phyloP scores from a whole-genome alignment of 192 early-diverging fungal species.

The Coemansia sp. region DNA sequence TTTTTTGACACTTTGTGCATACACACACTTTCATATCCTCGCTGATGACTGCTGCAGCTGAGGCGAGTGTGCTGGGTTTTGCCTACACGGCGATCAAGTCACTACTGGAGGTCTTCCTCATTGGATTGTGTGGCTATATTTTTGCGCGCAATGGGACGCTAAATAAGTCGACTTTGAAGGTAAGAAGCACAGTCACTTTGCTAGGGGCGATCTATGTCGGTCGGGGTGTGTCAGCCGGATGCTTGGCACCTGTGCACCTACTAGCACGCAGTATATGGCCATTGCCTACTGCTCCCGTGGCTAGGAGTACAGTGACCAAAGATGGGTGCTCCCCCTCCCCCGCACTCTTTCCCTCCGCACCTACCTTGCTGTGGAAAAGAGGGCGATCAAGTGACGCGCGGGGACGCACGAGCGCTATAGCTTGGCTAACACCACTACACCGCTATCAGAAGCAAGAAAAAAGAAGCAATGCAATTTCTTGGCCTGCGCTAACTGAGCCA shows the following conservation, averaged over 20 bases:
- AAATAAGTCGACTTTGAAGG: constrained; percentile 51
- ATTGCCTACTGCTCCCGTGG: not conserved
- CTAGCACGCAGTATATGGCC: not conserved
- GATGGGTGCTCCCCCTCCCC: not conserved
- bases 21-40: not conserved
- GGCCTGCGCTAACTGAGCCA: not conserved
- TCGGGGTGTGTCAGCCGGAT: not conserved
- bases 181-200: constrained; percentile 15
- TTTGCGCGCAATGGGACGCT: constrained; percentile 52
- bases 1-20: not conserved
- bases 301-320: not conserved
- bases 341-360: not conserved
- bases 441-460: not conserved
- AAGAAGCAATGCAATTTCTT: not conserved
- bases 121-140: constrained; percentile 49
- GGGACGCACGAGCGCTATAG: not conserved
- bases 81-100: constrained; percentile 50
- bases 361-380: not conserved
- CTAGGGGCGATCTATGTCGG: not conserved
- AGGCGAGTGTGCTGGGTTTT: constrained; percentile 34
- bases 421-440: not conserved
- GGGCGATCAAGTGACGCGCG: not conserved
- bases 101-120: constrained; percentile 51
- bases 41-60: constrained; percentile 4
- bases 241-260: not conserved